Evolutionary conservation across 2,329 filamentous ascomycete genomes (phyloP).

Genomic region (Epichloe festucae): DNA sequence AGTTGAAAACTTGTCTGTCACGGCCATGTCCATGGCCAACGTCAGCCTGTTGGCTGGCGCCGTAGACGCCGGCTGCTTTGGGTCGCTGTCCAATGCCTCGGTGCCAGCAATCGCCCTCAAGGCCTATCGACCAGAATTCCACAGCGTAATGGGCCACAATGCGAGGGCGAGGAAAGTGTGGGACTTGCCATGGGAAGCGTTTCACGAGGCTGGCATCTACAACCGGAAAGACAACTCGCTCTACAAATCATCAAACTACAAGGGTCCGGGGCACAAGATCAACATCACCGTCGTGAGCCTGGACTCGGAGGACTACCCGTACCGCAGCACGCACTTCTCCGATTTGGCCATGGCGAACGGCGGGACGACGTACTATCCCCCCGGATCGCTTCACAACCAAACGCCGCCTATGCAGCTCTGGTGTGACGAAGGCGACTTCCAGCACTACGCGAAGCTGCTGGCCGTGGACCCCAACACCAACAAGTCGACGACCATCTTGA

Average conservation of each 20-base stretch:
- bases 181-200: constrained; percentile 33
- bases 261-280: constrained; percentile 25
- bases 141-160: constrained; percentile 32
- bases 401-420: constrained; percentile 11
- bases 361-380: constrained; percentile 11
- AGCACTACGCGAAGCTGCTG: constrained; percentile 32
- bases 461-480: constrained; percentile 3
- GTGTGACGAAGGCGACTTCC: constrained; percentile 25
- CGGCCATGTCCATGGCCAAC: background rate
- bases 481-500: constrained; percentile 30
- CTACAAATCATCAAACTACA: constrained; percentile 16
- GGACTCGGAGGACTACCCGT: constrained; percentile 8
- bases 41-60: constrained; percentile 3
- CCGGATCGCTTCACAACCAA: constrained; percentile 5
- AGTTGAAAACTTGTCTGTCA: background rate
- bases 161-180: constrained; percentile 6
- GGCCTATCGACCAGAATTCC: constrained; percentile 36
- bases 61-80: constrained; percentile 3
- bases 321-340: constrained; percentile 10
- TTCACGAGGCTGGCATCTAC: constrained; percentile 42
- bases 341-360: constrained; percentile 12
- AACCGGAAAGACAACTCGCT: constrained; percentile 7
- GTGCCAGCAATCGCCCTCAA: constrained; percentile 13
- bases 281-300: constrained; percentile 14
- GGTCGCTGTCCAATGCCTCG: constrained; percentile 1